Evolutionary conservation across 192 early-diverging fungal species (phyloP).

Genomic region (Kappamyces sp.): DNA sequence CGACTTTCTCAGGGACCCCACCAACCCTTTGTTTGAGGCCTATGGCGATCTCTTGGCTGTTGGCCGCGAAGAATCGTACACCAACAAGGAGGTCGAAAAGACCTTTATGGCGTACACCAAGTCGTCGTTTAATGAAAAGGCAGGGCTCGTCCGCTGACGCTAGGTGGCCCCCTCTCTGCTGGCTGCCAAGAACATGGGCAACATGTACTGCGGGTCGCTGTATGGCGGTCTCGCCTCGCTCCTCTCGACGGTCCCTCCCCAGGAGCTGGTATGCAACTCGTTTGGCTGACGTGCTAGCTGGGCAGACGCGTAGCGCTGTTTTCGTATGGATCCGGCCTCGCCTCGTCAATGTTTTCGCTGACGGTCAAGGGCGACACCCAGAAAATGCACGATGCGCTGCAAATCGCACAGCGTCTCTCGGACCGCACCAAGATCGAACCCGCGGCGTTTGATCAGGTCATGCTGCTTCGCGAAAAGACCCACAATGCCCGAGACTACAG

Average conservation of each 20-base stretch:
- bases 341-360: constrained; percentile 90
- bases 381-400: constrained; percentile 54
- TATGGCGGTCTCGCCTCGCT: constrained; percentile 73
- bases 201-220: constrained; percentile 81
- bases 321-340: constrained; percentile 95
- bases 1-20: constrained; percentile 78
- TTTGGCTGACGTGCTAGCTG: constrained; percentile 22
- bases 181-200: constrained; percentile 85
- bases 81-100: constrained; percentile 87
- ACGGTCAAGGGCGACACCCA: constrained; percentile 64
- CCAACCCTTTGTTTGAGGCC: constrained; percentile 35
- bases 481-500: constrained; percentile 77
- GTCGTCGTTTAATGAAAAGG: constrained; percentile 64
- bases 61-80: constrained; percentile 66
- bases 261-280: constrained; percentile 45
- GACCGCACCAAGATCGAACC: constrained; percentile 71
- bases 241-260: constrained; percentile 63
- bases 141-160: too few relatives aligned
- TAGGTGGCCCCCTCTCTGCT: constrained; percentile 62
- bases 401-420: constrained; percentile 65
- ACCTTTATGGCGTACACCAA: constrained; percentile 80
- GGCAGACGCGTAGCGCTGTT: constrained; percentile 85
- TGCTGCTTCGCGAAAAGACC: constrained; percentile 80
- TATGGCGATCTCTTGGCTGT: constrained; percentile 38
- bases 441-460: constrained; percentile 66